Conservation (phyloP, 148 eudicot genomes). For the Drosera capensis region DNA sequence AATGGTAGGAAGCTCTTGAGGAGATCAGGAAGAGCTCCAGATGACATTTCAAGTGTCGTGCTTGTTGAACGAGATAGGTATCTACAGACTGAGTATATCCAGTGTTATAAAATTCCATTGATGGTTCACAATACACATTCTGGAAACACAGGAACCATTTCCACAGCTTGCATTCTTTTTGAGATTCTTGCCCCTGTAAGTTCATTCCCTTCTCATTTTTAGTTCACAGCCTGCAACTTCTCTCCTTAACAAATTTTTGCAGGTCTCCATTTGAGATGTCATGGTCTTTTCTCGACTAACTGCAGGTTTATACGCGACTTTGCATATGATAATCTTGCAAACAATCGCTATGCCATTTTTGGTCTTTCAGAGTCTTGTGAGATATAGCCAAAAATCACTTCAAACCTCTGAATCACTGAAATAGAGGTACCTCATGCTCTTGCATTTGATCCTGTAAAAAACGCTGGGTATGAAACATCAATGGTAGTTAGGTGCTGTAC, state of each 20-base stretch:
- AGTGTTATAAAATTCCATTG: not conserved
- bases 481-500: too few relatives aligned
- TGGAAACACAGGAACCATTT: too few relatives aligned
- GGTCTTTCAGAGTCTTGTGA: constrained; percentile 93
- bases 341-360: constrained; percentile 70
- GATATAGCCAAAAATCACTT: constrained; percentile 17
- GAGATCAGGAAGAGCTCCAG: constrained; percentile 94
- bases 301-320: constrained; percentile 86
- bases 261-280: too few relatives aligned
- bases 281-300: constrained; percentile 1
- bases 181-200: too few relatives aligned
- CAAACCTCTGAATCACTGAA: not conserved
- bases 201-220: too few relatives aligned
- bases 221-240: too few relatives aligned
- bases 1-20: constrained; percentile 59
- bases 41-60: constrained; percentile 97
- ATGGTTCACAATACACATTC: too few relatives aligned
- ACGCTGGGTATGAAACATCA: not conserved
- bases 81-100: not conserved
- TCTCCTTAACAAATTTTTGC: too few relatives aligned
- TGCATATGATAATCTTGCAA: constrained; percentile 79
- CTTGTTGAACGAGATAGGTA: constrained; percentile 85
- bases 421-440: not conserved
- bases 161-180: too few relatives aligned
- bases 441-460: not conserved